phyloP scores from a whole-genome alignment of 164 flowering plant species.

The Annona squamosa region DNA sequence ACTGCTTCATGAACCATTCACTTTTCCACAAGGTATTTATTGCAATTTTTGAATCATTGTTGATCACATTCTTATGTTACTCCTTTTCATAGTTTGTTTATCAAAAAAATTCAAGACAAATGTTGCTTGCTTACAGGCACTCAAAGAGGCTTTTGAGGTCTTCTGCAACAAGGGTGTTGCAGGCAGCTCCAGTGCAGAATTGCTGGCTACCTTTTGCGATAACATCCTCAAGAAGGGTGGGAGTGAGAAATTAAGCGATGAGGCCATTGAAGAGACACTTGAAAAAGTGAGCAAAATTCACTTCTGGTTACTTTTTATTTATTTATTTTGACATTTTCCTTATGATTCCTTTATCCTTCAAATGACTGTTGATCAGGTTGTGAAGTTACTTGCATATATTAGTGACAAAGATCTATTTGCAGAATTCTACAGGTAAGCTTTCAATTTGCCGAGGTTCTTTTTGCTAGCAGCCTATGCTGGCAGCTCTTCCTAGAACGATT shows the following conservation, averaged over 20 bases:
- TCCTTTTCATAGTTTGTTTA: slow-evolving; percentile 1
- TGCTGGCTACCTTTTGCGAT: slow-evolving; percentile 88
- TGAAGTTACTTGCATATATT: slow-evolving; percentile 84
- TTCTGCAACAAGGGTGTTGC: slow-evolving; percentile 90
- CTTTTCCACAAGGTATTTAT: slow-evolving; percentile 86
- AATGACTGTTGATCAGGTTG: slow-evolving; percentile 41
- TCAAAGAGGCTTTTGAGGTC: slow-evolving; percentile 93
- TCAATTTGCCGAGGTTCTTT: not conserved
- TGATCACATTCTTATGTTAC: not conserved
- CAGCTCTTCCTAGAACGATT: not conserved
- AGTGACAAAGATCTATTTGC: slow-evolving; percentile 94
- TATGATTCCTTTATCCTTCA: slow-evolving; percentile 10
- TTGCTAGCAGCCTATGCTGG: not conserved
- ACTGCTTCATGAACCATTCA: slow-evolving; percentile 73
- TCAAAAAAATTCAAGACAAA: not conserved
- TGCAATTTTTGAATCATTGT: not conserved
- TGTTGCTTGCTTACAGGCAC: slow-evolving; percentile 41
- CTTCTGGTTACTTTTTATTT: not conserved
- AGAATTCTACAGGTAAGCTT: slow-evolving; percentile 73
- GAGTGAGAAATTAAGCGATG: slow-evolving; percentile 90
- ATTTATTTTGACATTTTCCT: not conserved
- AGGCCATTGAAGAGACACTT: slow-evolving; percentile 87
- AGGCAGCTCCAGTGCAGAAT: slow-evolving; percentile 86
- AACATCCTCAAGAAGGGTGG: slow-evolving; percentile 94
- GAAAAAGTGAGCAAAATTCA: slow-evolving; percentile 51